phyloP scores from a whole-genome alignment of 768 basidiomycete genomes.

The Panellus pusillus region DNA sequence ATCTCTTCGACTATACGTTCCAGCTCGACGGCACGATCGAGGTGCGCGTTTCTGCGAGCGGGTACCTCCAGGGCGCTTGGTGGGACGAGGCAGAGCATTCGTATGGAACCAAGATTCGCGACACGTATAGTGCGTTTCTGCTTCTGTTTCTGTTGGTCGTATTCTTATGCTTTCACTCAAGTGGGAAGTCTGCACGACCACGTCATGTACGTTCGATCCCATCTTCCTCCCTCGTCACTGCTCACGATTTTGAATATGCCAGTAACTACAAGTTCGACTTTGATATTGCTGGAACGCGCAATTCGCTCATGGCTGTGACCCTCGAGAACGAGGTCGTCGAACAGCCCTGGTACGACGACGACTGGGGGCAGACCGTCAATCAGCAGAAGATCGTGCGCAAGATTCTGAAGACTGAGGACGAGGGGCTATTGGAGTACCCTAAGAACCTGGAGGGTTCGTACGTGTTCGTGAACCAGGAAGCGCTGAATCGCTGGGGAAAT shows the following conservation, averaged over 20 bases:
- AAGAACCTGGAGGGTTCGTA: conserved; percentile 58
- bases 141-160: neutral
- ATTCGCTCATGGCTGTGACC: conserved; percentile 54
- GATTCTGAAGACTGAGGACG: conserved; percentile 52
- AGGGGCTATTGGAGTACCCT: conserved; percentile 51
- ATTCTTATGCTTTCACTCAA: conserved; percentile 18
- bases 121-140: conserved; percentile 48
- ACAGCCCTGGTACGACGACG: conserved; percentile 58
- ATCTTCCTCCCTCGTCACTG: neutral
- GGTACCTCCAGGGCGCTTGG: conserved; percentile 66
- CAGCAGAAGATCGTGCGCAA: conserved; percentile 52
- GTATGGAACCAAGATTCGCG: conserved; percentile 57
- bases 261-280: conserved; percentile 53
- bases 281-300: conserved; percentile 58
- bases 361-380: conserved; percentile 57
- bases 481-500: conserved; percentile 55
- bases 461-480: conserved; percentile 54
- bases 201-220: conserved; percentile 38
- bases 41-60: conserved; percentile 68
- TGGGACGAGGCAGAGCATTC: conserved; percentile 49
- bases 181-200: conserved; percentile 72
- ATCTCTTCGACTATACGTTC: conserved; percentile 66
- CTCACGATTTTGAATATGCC: too few relatives aligned
- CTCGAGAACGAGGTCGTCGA: conserved; percentile 49
- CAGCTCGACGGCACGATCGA: conserved; percentile 67